Base-by-base conservation (phyloP, 345 rosid species). In the Hirschfeldia incana region DNA sequence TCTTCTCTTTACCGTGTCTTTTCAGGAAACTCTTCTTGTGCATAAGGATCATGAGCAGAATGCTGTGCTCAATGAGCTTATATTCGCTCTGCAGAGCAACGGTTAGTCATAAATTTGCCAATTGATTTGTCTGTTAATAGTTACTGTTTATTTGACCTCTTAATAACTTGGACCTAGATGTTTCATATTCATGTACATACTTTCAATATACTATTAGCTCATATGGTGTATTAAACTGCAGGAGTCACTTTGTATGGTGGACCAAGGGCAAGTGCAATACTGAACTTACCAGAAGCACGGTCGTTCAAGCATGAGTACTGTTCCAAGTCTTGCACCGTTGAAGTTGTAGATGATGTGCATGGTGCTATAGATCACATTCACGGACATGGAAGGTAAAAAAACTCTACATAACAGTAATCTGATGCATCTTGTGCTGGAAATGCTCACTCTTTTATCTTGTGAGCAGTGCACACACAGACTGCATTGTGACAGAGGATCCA, bases 11-110 rank as follows among this genome's bases (percentile, higher is more conserved):
- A 66, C 77, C 39, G 73, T 5, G 8, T 68, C 51, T 11, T 57
- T 13, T 59, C 83, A 96, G 99, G 99, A 96, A 86, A 96, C 99
- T 33, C 94, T 96, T 78, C 99, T 96, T 70, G 88, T 96, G 53
- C 98, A 96, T 71, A 82, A 90, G 85, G 98, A 91, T 84, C 88
- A 91, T 81, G 92, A 85, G 80, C 74, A 82, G 63, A 82, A 75
- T 62, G 86, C 85, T 69, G 89, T 79, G 62, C 88, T 96, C 60
- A 77, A 87, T 64, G 89, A 89, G 60, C 78, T 96, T 16, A 74
- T 86, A 16, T 83, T 82, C 75, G 88, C 66, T 37, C 91, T 96
- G 61, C 87, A 83, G 51, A 77, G 34, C 66, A 87, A 85, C 85
- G 99, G 99, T 93, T 80, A 32, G 57, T 55, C 29, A 58, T 42